phyloP scores from a whole-genome alignment of 2,329 filamentous ascomycete genomes.

The Cryphonectria japonica region DNA sequence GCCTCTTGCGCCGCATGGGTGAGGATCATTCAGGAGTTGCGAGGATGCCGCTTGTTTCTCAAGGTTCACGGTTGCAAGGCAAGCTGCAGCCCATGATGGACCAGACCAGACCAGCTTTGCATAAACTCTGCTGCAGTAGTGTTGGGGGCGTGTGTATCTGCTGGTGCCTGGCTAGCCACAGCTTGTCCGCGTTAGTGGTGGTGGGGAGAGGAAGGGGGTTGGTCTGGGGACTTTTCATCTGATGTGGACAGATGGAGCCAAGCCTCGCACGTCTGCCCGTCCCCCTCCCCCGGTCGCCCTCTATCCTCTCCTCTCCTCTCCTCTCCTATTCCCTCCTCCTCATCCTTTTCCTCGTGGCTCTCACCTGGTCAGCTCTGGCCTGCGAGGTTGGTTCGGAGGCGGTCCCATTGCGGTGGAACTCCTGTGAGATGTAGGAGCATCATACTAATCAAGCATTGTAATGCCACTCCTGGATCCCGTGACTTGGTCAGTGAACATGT shows the following conservation, averaged over 20 bases:
- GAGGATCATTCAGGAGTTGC: constrained; percentile 1
- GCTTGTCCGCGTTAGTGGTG: background rate
- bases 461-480: background rate
- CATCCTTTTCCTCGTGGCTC: background rate
- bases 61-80: background rate
- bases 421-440: background rate
- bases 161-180: background rate
- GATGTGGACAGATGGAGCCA: background rate
- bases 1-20: background rate
- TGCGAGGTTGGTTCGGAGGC: background rate
- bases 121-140: constrained; percentile 11
- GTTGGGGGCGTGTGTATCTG: constrained; percentile 11
- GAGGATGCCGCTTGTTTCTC: background rate
- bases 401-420: background rate
- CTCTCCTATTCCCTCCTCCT: background rate
- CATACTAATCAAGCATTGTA: background rate
- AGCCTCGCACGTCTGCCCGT: background rate
- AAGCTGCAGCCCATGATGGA: background rate
- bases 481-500: background rate
- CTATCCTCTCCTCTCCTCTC: background rate
- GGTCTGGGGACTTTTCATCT: background rate
- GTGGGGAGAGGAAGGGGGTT: background rate
- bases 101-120: background rate
- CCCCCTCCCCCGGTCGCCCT: too few species aligned
- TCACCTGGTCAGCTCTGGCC: background rate